Evolutionary conservation across 768 basidiomycete species (phyloP), one percentile per base, ranked within the genome.

Genomic region (Pisolithus albus): DNA sequence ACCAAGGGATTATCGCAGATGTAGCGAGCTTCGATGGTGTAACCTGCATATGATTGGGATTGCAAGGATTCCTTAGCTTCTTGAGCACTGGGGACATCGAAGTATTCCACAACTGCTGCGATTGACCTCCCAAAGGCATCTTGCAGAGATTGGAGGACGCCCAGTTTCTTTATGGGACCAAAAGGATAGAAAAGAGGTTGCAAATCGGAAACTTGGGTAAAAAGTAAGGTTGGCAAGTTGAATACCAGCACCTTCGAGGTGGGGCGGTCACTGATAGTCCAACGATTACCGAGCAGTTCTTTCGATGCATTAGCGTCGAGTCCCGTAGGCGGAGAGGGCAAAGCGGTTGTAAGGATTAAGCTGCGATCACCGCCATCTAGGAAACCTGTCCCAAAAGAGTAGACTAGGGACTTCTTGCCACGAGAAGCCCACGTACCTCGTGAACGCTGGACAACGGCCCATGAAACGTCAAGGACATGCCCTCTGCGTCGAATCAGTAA

Each of bases 371-470:
- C 88, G 18, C 88, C 87, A 61, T 91, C 88, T 53, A 90, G 72
- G 60, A 89, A 89, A 19, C 86, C 88, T 88, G 54, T 4, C 11
- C 8, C 24, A 18, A 54, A 47, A 21, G 21, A n/a, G 53, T 43
- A 49, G 39, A 56, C 28, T 54, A 49, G 48, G 16, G 36, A 51
- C 45, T 36, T 9, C 34, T 34, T 47, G 26, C 48, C 1, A 28
- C 34, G 30, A 10, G 21, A 28, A 3, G 7, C 5, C 2, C 56
- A 34, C 52, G 18, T 32, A 86, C 87, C 88, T 75, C 85, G 82
- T 55, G 88, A 91, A 42, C 88, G 86, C 57, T 91, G 88, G 36
- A 91, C 88, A 21, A 91, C 88, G 16, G 88, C 88, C 88, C 88
- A 91, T 6, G 88, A 89, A 47, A 91, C 79, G 62, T 91, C 88